A percentile compares a stretch with the other conserved stretches of the same genome.
phyloP scores from a whole-genome alignment of 345 rosid genomes.

The Murraya koenigii region DNA sequence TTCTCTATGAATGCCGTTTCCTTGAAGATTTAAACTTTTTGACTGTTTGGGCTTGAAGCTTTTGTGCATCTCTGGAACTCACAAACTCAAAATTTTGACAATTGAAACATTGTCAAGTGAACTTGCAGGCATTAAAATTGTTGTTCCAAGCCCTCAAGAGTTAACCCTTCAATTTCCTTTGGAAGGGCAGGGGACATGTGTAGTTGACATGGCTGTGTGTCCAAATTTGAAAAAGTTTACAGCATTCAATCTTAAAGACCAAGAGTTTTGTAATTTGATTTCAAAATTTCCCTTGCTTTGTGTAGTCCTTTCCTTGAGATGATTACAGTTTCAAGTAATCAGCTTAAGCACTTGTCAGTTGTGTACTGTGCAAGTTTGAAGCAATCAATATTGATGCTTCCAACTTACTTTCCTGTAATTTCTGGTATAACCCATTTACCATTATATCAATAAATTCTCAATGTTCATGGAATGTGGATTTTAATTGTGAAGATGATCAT shows the following conservation, averaged over 20 bases:
- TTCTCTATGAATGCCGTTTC: neutral
- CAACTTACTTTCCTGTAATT: neutral
- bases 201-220: neutral
- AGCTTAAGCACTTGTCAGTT: neutral
- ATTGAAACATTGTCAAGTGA: neutral
- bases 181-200: too few relatives aligned
- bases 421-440: neutral
- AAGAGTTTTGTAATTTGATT: too few relatives aligned
- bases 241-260: too few relatives aligned
- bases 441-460: neutral
- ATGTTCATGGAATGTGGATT: neutral
- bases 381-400: neutral
- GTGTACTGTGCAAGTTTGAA: neutral
- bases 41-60: neutral
- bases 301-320: neutral
- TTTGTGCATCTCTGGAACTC: neutral
- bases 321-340: neutral
- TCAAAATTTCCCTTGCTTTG: too few relatives aligned
- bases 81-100: neutral
- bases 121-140: neutral
- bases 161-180: neutral
- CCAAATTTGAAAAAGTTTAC: too few relatives aligned
- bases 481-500: neutral
- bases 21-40: neutral
- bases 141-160: neutral